These are phyloP conservation scores for sunflower (Helianthus annuus) DNA, from an alignment of 129 eudicot species.

Conservation along the genomic window DNA sequence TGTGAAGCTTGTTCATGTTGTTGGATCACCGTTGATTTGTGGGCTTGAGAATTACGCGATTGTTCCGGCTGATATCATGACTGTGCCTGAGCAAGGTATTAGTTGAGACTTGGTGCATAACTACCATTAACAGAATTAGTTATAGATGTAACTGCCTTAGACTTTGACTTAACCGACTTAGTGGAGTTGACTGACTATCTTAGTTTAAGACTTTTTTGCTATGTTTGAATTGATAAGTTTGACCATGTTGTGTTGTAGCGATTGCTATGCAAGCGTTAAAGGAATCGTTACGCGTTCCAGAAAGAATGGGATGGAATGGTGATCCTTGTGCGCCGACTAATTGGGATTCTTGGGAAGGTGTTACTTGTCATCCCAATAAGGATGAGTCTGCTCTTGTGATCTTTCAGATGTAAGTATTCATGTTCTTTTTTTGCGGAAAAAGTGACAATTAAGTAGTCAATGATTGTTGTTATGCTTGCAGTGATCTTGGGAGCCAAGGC, in stretches of 20 bases:
- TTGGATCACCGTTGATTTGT: conserved; percentile 73
- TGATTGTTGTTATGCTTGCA: conserved; percentile 33
- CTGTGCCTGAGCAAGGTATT: conserved; percentile 86
- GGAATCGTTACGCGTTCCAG: conserved; percentile 86
- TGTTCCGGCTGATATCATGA: conserved; percentile 83
- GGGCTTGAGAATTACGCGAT: conserved; percentile 94
- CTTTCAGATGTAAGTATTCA: conserved; percentile 65
- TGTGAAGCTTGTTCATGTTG: conserved; percentile 70
- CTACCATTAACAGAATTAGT: background rate
- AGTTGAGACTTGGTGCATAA: background rate
- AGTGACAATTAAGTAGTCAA: background rate
- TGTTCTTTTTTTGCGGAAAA: background rate
- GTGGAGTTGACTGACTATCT: background rate
- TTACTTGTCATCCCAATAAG: conserved; percentile 62
- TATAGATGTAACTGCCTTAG: background rate
- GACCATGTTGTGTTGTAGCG: conserved; percentile 38
- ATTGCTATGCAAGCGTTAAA: conserved; percentile 83
- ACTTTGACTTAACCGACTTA: background rate
- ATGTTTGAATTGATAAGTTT: background rate
- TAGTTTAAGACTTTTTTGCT: conserved; percentile 3
- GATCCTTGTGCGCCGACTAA: conserved; percentile 97
- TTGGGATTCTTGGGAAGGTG: conserved; percentile 99
- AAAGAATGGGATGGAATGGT: conserved; percentile 99
- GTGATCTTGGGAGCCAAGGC: conserved; percentile 97
- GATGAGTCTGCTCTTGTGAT: conserved; percentile 60